These are phyloP conservation scores for Endothia cerciana DNA, from an alignment of 2,329 filamentous ascomycete species.

Conservation along the genomic window DNA sequence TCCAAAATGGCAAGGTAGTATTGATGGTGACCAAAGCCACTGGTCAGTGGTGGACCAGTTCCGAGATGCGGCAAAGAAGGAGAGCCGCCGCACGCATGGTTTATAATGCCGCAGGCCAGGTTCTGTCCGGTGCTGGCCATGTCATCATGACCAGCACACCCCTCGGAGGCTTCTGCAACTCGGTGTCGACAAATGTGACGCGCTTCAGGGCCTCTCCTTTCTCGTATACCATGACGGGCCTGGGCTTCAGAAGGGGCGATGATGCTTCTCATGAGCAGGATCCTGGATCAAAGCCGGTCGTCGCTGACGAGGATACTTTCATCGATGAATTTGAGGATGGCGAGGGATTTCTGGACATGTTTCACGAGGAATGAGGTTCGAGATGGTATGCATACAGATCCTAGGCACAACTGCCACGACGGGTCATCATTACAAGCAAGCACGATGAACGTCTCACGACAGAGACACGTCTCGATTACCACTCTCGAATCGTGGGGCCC, in stretches of 20 bases:
- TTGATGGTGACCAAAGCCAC: slow-evolving; percentile 26
- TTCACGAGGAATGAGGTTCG: not conserved
- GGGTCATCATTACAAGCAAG: not conserved
- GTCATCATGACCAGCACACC: slow-evolving; percentile 28
- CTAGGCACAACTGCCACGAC: not conserved
- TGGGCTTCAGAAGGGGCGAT: slow-evolving; percentile 18
- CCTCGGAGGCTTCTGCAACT: slow-evolving; percentile 21
- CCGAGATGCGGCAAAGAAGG: slow-evolving; percentile 26
- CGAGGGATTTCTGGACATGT: not conserved
- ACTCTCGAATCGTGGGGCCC: not conserved
- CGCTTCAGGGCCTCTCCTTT: slow-evolving; percentile 22
- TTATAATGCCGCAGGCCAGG: slow-evolving; percentile 21
- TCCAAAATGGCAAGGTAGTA: slow-evolving; percentile 24
- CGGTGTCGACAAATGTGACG: slow-evolving; percentile 24
- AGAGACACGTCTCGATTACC: not conserved
- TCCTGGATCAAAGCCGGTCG: not conserved
- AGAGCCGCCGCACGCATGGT: slow-evolving; percentile 19
- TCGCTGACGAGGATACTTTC: not conserved
- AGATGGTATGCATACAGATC: not conserved
- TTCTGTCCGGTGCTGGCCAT: slow-evolving; percentile 20
- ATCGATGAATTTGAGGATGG: not conserved
- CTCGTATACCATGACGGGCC: slow-evolving; percentile 21
- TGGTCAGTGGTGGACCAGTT: slow-evolving; percentile 26
- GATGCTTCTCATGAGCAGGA: not conserved
- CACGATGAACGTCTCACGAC: not conserved